phyloP scores from a whole-genome alignment of 2,329 filamentous ascomycete genomes.

The Pyricularia grisea region DNA sequence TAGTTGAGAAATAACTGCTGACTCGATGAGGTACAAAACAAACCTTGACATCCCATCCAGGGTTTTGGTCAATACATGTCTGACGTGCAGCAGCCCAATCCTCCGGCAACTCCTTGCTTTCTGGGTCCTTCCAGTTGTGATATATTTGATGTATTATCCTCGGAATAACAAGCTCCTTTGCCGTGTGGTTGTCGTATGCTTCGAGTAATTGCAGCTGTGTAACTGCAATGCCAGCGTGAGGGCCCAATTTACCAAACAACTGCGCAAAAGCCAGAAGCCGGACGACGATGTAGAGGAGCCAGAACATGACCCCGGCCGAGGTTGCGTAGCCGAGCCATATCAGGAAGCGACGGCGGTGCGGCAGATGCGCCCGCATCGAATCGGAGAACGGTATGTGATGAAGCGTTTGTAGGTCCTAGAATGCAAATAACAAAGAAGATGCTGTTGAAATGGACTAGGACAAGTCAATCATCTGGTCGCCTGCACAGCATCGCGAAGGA shows the following conservation, averaged over 20 bases:
- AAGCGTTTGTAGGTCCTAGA: too few species aligned
- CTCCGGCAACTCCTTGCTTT: slow-evolving; percentile 45
- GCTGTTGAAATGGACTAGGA: background rate
- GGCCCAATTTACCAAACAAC: slow-evolving; percentile 1
- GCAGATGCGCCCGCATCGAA: background rate
- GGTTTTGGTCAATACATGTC: slow-evolving; percentile 57
- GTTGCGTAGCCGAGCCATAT: background rate
- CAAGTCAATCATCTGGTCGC: background rate
- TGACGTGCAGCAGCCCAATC: slow-evolving; percentile 58
- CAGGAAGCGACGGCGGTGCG: background rate
- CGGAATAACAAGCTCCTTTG: slow-evolving; percentile 12
- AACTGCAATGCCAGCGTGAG: slow-evolving; percentile 14
- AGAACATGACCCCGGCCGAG: background rate
- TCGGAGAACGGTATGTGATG: background rate
- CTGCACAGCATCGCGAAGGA: background rate
- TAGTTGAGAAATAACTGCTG: background rate
- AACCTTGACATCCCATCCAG: slow-evolving; percentile 66
- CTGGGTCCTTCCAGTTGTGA: slow-evolving; percentile 17
- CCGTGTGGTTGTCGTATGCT: slow-evolving; percentile 7
- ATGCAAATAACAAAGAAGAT: background rate
- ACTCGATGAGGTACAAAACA: slow-evolving; percentile 14
- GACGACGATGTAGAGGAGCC: background rate
- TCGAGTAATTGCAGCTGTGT: slow-evolving; percentile 11
- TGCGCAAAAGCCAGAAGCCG: background rate
- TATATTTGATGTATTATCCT: slow-evolving; percentile 18